Evolutionary conservation across 1,284 basidiomycete species (phyloP).

Genomic region (Rhodotorula mucilaginosa): DNA sequence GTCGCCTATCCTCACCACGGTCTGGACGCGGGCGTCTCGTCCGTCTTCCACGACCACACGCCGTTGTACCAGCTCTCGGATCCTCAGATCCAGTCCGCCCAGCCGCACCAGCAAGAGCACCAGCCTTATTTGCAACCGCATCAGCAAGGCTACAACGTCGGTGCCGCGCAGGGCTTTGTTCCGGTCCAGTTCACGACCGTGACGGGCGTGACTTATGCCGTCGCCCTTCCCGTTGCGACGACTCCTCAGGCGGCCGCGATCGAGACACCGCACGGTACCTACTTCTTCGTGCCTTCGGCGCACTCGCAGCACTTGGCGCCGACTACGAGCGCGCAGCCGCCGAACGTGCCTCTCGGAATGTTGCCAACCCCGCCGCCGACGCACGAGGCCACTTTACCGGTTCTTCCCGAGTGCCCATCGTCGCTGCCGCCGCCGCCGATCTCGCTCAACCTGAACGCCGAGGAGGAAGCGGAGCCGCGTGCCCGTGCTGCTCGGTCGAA

Average conservation of each 20-base stretch:
- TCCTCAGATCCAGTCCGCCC: neutral
- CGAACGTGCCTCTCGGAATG: neutral
- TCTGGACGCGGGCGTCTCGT: too few species aligned
- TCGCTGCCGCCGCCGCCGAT: neutral
- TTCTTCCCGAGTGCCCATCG: neutral
- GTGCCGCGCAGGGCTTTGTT: neutral
- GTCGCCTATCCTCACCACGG: too few species aligned
- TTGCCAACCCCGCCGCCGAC: neutral
- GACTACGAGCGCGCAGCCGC: neutral
- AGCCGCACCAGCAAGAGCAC: neutral
- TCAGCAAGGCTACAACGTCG: neutral
- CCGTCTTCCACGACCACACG: too few species aligned
- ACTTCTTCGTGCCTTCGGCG: slow-evolving; percentile 36
- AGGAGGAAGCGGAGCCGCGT: neutral
- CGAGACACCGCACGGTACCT: slow-evolving; percentile 39
- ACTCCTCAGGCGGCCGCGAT: slow-evolving; percentile 20
- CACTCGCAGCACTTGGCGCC: neutral
- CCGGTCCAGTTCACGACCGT: slow-evolving; percentile 14
- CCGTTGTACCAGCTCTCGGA: too few species aligned
- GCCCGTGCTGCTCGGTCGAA: neutral
- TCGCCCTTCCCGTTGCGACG: slow-evolving; percentile 17
- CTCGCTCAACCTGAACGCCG: neutral
- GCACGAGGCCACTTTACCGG: neutral
- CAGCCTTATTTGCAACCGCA: neutral
- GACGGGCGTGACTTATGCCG: slow-evolving; percentile 15